Percentiles rank a stretch among this genome's conserved stretches.
phyloP scores from a whole-genome alignment of 2,329 filamentous ascomycete species.

The Malbranchea cinnamomea region DNA sequence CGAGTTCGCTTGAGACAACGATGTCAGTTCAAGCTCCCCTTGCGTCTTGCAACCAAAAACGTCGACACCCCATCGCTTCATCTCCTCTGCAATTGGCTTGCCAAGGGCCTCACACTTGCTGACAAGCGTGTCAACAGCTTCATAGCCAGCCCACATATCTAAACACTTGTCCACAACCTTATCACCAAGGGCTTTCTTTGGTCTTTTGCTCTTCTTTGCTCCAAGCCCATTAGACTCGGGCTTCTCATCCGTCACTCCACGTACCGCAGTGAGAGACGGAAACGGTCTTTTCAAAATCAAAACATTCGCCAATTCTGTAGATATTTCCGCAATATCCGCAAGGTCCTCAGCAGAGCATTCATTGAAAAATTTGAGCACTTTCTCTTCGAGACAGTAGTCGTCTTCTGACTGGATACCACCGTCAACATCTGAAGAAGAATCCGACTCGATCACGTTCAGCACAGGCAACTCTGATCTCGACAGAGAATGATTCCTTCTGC shows the following conservation, averaged over 20 bases:
- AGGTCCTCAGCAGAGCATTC: slow-evolving; percentile 60
- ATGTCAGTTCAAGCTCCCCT: slow-evolving; percentile 47
- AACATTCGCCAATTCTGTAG: slow-evolving; percentile 51
- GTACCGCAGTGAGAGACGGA: slow-evolving; percentile 46
- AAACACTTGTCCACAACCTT: slow-evolving; percentile 51
- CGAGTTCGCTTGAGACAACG: slow-evolving; percentile 30
- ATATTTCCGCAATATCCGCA: slow-evolving; percentile 64
- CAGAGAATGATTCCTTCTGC: slow-evolving; percentile 25
- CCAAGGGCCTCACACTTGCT: slow-evolving; percentile 59
- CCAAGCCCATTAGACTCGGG: slow-evolving; percentile 14
- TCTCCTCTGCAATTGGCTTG: slow-evolving; percentile 47
- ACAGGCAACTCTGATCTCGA: slow-evolving; percentile 22
- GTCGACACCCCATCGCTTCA: slow-evolving; percentile 54
- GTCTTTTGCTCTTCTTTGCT: slow-evolving; percentile 32
- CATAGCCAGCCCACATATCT: slow-evolving; percentile 65
- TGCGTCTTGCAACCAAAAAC: slow-evolving; percentile 44
- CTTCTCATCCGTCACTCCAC: slow-evolving; percentile 39
- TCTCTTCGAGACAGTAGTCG: slow-evolving; percentile 32
- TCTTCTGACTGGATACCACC: slow-evolving; percentile 25
- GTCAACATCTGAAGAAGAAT: slow-evolving; percentile 29
- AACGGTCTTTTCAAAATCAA: slow-evolving; percentile 68
- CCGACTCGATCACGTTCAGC: slow-evolving; percentile 27
- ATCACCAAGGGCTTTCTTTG: slow-evolving; percentile 45
- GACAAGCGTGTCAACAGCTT: slow-evolving; percentile 72
- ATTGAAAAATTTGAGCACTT: slow-evolving; percentile 71